Base-by-base conservation (phyloP, 2,329 filamentous ascomycete genomes). In the Venturia asperata region DNA sequence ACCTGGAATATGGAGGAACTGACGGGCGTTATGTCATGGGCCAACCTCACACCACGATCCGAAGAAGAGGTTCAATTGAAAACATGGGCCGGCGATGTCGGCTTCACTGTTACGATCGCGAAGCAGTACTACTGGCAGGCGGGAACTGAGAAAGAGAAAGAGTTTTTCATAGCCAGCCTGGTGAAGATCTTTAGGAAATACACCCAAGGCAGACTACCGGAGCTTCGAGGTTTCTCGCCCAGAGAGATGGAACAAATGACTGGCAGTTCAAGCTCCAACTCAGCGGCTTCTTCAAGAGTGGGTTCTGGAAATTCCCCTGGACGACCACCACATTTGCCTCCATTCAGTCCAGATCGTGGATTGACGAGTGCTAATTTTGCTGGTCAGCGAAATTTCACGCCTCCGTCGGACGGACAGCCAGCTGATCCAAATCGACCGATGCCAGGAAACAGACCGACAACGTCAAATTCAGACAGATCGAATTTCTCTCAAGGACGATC, bases 121-220 rank as follows among this genome's bases (percentile, higher is more conserved):
- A 99, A 99, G 76, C 90, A 92, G 0, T 99, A 99, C 77, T 99
- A 94, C 76, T 99, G 94, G 94, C 87, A 96, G 76, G 92, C 94
- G 42, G 87, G 91, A 69, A 94, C 91, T 0, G 84, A 90, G 64
- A 97, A 97, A 79, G 94, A 99, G 78, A 97, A 97, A 81, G 93
- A 96, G 74, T 97, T 97, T 78, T 99, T 99, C 77, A 94, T 99
- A 72, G 92, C 90, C 42, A 97, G 92, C 76, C 78, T 97, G 70
- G 86, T 97, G 73, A 99, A 97, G 77, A 97, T 99, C 69, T 99
- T 90, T 75, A 87, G 87, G 71, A 99, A 97, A 77, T 99, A 97
- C 74, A 97, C 94, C 0, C 90, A 91, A 37, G 93, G 93, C 15
- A 89, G 87, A 71, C 77, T 86, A 41, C 94, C 94, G 1, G 84